phyloP scores from a whole-genome alignment of 2,329 filamentous ascomycete species.

The Hymenoscyphus albidus region DNA sequence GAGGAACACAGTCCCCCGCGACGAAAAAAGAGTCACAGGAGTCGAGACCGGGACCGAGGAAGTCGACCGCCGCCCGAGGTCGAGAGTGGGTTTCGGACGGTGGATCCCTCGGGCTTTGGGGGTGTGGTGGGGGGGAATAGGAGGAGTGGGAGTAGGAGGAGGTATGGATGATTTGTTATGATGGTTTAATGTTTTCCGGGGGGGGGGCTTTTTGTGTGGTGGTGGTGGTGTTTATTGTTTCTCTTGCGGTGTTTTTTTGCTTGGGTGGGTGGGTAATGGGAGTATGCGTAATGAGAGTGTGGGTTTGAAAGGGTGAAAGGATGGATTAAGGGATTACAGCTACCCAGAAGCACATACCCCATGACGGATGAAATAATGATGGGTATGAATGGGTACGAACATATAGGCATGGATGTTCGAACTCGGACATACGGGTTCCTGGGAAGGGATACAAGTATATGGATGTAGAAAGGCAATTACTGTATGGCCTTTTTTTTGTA shows the following conservation, averaged over 20 bases:
- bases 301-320: not conserved
- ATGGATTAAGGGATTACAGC: not conserved
- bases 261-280: not conserved
- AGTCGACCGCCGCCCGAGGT: constrained; percentile 16
- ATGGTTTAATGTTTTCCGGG: not conserved
- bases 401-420: not conserved
- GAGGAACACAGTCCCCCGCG: constrained; percentile 35
- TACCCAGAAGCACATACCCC: not conserved
- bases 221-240: too few relatives aligned
- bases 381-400: not conserved
- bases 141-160: constrained; percentile 21
- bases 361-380: not conserved
- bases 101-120: constrained; percentile 33
- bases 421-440: too few relatives aligned
- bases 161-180: not conserved
- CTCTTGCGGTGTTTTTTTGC: not conserved
- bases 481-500: not conserved
- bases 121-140: constrained; percentile 30
- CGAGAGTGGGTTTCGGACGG: constrained; percentile 33
- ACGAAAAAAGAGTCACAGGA: constrained; percentile 27
- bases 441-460: not conserved
- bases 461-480: not conserved
- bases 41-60: constrained; percentile 14
- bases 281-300: not conserved
- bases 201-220: too few relatives aligned